A percentile compares a stretch with the other conserved stretches of the same genome.
These are phyloP conservation scores for Coemansia umbellata DNA, from an alignment of 192 early-diverging fungal genomes.

Conservation along the genomic window DNA sequence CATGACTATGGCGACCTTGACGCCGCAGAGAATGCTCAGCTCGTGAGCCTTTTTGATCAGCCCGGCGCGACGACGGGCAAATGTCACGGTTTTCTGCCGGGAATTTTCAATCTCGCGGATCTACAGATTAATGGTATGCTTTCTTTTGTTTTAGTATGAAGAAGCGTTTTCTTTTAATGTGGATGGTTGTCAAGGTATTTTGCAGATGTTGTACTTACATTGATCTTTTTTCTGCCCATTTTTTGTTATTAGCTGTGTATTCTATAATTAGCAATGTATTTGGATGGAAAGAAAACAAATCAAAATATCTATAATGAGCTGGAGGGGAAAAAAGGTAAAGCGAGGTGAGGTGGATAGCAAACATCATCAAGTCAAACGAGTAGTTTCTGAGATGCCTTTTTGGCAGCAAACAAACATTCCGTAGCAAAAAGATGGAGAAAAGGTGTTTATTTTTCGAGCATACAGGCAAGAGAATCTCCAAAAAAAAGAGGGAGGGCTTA, in stretches of 20 bases:
- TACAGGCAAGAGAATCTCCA: background rate
- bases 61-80: slow-evolving; percentile 49
- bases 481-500: too few species aligned
- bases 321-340: too few species aligned
- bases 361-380: too few species aligned
- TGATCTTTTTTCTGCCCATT: slow-evolving; percentile 54
- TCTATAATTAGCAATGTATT: background rate
- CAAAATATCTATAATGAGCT: too few species aligned
- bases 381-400: too few species aligned
- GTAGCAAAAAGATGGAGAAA: background rate
- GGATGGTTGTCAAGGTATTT: background rate
- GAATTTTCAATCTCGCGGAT: slow-evolving; percentile 51
- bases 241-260: too few species aligned
- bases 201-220: slow-evolving; percentile 15
- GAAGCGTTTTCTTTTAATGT: background rate
- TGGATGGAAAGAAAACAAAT: background rate
- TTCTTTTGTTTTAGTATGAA: background rate
- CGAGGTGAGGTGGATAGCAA: too few species aligned
- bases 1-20: slow-evolving; percentile 48
- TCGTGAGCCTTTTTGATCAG: slow-evolving; percentile 56
- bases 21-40: slow-evolving; percentile 48
- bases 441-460: background rate
- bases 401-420: too few species aligned
- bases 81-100: slow-evolving; percentile 48
- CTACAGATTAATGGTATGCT: slow-evolving; percentile 4